Evolutionary conservation across 2,329 filamentous ascomycete genomes (phyloP).

Genomic region (Penicillium sp.): DNA sequence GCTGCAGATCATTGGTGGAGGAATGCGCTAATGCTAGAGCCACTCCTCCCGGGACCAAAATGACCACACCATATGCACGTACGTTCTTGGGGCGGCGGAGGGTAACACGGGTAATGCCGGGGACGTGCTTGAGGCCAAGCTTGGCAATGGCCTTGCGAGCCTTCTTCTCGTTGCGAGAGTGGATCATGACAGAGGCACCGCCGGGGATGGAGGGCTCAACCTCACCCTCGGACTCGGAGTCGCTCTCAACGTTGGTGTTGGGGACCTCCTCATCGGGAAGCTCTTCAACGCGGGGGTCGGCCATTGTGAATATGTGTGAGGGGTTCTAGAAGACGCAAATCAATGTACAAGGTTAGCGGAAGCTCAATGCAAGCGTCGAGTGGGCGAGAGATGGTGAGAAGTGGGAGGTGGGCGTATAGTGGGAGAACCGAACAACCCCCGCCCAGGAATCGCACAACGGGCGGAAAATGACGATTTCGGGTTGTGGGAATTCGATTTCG

Average conservation of each 20-base stretch:
- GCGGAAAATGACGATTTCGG: slow-evolving; percentile 26
- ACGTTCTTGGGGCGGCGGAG: slow-evolving; percentile 98
- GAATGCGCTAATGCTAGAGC: neutral
- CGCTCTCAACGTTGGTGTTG: slow-evolving; percentile 75
- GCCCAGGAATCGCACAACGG: slow-evolving; percentile 27
- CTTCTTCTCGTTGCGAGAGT: slow-evolving; percentile 99
- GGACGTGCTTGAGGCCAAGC: slow-evolving; percentile 93
- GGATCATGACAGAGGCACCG: slow-evolving; percentile 84
- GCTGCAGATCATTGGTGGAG: neutral
- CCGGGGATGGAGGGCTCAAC: slow-evolving; percentile 68
- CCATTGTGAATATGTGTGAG: slow-evolving; percentile 64
- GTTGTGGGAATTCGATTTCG: slow-evolving; percentile 19
- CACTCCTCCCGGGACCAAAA: neutral
- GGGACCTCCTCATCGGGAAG: slow-evolving; percentile 83
- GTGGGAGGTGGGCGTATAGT: slow-evolving; percentile 20
- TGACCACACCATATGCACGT: slow-evolving; percentile 49
- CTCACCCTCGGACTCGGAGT: slow-evolving; percentile 54
- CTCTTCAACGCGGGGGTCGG: slow-evolving; percentile 97
- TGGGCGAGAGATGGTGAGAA: neutral
- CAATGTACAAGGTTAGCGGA: neutral
- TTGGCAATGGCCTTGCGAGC: slow-evolving; percentile 99
- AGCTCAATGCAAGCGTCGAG: slow-evolving; percentile 5
- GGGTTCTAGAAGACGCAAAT: slow-evolving; percentile 20
- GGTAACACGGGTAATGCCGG: slow-evolving; percentile 97
- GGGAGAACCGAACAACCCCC: slow-evolving; percentile 14